Evolutionary conservation across 2,329 filamentous ascomycete species (phyloP), one percentile per base, ranked within the genome.

Genomic region (Albifimbria verrucaria): DNA sequence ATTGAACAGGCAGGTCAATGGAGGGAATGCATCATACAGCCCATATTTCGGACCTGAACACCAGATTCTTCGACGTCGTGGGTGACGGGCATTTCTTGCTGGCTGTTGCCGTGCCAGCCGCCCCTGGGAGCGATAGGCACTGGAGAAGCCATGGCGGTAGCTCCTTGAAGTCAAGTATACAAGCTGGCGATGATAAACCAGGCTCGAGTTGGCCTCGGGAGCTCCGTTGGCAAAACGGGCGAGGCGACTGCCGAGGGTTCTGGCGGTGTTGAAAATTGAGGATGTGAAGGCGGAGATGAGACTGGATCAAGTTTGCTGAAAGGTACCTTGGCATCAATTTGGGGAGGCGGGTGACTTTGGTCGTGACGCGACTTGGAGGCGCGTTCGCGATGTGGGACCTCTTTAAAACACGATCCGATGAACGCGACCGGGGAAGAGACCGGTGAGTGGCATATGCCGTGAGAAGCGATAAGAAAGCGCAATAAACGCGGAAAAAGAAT

Each of bases 41-140:
- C 85, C 84, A 90, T 88, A 42, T 78, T 75, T 64, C 80, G 83
- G 68, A 81, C 68, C 66, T 83, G 80, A 54, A 86, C 72, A 57
- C 82, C 83, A 59, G 68, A 64, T 48, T 78, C 76, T 50, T 76
- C 76, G 36, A 58, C 50, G 39, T 69, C 65, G 51, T 57, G 66
- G 22, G 60, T 50, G 52, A 61, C 59, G 56, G 59, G 55, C 48
- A 57, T 64, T 65, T 66, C 66, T 47, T 50, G 56, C 55, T 68
- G 64, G 56, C 58, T 54, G 51, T 62, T 60, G 55, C 55, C 58
- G 57, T 64, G 66, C 67, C 67, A 71, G 52, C 64, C 66, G 56
- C 64, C 62, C 55, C 59, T 59, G 49, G 66, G 59, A 41, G 66
- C 57, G 57, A 57, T 59, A 39, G 70, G 70, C 62, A 68, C 63